Evolutionary conservation across 2,329 filamentous ascomycete genomes (phyloP), one percentile per base, ranked within the genome.

Genomic region (Aspergillus piperis): DNA sequence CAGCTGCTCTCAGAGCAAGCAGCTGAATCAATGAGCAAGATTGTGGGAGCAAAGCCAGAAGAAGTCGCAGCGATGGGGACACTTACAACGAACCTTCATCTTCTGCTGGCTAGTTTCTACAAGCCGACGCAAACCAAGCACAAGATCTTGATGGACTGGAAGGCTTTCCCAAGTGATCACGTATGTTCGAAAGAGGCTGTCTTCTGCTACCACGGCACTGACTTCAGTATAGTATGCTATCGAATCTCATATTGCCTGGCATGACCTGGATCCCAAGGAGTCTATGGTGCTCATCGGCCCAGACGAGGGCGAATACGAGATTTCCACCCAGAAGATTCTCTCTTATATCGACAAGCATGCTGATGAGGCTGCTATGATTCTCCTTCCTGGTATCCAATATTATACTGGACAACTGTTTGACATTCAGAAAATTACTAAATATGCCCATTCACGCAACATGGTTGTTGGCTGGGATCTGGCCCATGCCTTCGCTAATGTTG

Each of bases 61-160:
- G 92, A 96, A 76, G 87, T 96, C 21, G 90, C 90, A 59, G 85
- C 92, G 47, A 96, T 96, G 92, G 90, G 92, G 74, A 92, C 90
- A 0, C 78, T 96, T 70, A 96, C 91, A 1, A 86, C 83, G 49
- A 95, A 95, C 73, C 76, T 96, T 62, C 91, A 96, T 73, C 75
- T 94, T 11, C 80, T 94, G 70, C 86, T 96, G 83, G 88, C 90
- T 5, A 90, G 88, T 75, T 95, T 96, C 78, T 96, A 93, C 78
- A 82, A 80, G 62, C 91, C 91, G 0, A 88, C 82, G 0, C 77
- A 80, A 32, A 78, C 81, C 66, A 82, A 77, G 36, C 87, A 88
- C 77, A 94, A 93, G 79, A 90, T 95, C 66, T 86, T 95, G 50
- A 83, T 93, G 42, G 91, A 96, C 75, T 91, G 90, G 80, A 92